A percentile compares a stretch with the other conserved stretches of the same genome.
Evolutionary conservation across 164 flowering plant genomes (phyloP).

Genomic region (Saururus chinensis): DNA sequence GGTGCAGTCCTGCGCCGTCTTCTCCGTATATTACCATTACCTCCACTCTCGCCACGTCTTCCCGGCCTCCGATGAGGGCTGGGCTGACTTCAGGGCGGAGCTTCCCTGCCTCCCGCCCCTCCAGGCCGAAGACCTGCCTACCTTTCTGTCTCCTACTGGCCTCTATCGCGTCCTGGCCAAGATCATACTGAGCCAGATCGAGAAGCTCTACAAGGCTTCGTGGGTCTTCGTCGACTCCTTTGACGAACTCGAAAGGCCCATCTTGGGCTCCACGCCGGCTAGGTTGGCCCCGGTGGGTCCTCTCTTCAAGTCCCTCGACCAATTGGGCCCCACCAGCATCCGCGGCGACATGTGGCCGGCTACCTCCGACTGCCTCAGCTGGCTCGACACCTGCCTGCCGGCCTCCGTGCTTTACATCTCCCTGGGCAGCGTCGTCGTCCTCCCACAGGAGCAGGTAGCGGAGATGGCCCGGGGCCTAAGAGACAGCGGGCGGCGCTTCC

Average conservation of each 20-base stretch:
- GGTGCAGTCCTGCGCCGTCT: slow-evolving; percentile 71
- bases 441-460: slow-evolving; percentile 39
- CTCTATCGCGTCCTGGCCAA: slow-evolving; percentile 23
- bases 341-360: slow-evolving; percentile 38
- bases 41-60: slow-evolving; percentile 29
- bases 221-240: slow-evolving; percentile 60
- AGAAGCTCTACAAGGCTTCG: slow-evolving; percentile 40
- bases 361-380: slow-evolving; percentile 30
- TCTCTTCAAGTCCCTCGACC: slow-evolving; percentile 23
- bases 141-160: slow-evolving; percentile 42
- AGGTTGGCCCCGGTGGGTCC: slow-evolving; percentile 47
- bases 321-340: not conserved
- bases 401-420: slow-evolving; percentile 57
- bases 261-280: slow-evolving; percentile 27
- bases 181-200: slow-evolving; percentile 37
- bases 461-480: slow-evolving; percentile 53
- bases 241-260: slow-evolving; percentile 51
- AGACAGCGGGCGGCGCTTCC: slow-evolving; percentile 29
- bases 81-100: slow-evolving; percentile 27
- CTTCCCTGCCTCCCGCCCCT: slow-evolving; percentile 49
- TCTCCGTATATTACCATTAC: slow-evolving; percentile 46
- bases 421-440: slow-evolving; percentile 39
- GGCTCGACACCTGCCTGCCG: slow-evolving; percentile 41
- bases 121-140: slow-evolving; percentile 51
- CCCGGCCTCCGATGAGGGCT: slow-evolving; percentile 18